Evolutionary conservation across 176 grass and related monocot species (phyloP).

Genomic region (Poa pratensis): DNA sequence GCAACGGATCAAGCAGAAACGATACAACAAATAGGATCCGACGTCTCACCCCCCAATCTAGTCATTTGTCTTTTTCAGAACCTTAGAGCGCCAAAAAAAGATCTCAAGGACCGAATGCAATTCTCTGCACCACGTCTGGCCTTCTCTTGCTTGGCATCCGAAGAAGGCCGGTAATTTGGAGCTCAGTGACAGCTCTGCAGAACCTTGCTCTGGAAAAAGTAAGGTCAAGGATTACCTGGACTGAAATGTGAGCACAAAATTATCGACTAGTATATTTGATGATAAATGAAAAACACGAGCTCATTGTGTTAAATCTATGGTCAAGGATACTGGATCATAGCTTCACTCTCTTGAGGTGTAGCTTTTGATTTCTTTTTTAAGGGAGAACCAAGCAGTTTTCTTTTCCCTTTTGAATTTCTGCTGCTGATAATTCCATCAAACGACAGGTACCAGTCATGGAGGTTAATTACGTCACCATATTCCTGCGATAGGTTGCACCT

Average conservation of each 20-base stretch:
- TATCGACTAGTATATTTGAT: neutral
- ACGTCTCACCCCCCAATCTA: too few relatives aligned
- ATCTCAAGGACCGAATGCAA: slow-evolving; percentile 75
- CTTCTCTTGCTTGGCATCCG: slow-evolving; percentile 90
- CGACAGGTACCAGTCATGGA: slow-evolving; percentile 87
- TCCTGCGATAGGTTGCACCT: slow-evolving; percentile 92
- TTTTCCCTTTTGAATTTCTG: slow-evolving; percentile 47
- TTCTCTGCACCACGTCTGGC: slow-evolving; percentile 87
- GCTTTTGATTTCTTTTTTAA: slow-evolving; percentile 71
- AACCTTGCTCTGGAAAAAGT: slow-evolving; percentile 76
- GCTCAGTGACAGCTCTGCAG: slow-evolving; percentile 81
- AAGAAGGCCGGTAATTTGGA: slow-evolving; percentile 78
- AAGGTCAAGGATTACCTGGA: slow-evolving; percentile 44
- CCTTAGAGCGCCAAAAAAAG: neutral
- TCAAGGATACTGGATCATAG: slow-evolving; percentile 85
- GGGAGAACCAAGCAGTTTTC: slow-evolving; percentile 52
- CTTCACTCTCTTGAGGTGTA: slow-evolving; percentile 49
- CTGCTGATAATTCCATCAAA: slow-evolving; percentile 64
- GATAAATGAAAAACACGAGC: neutral
- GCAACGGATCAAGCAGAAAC: too few relatives aligned
- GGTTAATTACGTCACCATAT: slow-evolving; percentile 91
- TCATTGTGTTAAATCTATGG: neutral
- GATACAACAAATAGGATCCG: too few relatives aligned
- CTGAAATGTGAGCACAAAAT: neutral
- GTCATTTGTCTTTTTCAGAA: neutral